Conservation (phyloP, 345 rosid species). For the Bruguiera gymnorhiza region DNA sequence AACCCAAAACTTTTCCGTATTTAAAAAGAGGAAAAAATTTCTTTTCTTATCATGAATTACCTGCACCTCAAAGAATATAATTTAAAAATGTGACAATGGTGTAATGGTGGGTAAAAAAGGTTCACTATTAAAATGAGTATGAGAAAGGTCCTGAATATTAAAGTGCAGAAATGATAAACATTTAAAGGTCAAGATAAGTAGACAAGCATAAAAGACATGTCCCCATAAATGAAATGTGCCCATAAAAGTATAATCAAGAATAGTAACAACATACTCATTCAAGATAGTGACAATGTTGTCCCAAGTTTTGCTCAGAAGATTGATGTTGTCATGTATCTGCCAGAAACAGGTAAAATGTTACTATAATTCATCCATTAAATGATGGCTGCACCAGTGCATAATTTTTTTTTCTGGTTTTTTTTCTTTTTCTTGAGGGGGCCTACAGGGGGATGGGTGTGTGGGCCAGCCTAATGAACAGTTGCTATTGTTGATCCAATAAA, state of each 20-base stretch:
- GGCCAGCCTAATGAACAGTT: too few species aligned
- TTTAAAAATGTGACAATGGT: too few species aligned
- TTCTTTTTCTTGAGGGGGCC: neutral
- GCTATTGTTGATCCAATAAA: too few species aligned
- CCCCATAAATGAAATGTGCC: neutral
- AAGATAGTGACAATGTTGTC: constrained; percentile 65
- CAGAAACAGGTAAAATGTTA: neutral
- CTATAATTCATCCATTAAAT: neutral
- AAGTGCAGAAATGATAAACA: neutral
- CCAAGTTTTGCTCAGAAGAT: constrained; percentile 57
- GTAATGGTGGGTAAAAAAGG: neutral
- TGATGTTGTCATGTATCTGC: constrained; percentile 67
- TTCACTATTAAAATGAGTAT: neutral
- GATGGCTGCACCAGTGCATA: neutral
- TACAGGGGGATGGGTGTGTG: too few species aligned
- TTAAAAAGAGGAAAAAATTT: too few species aligned
- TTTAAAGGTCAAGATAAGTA: neutral
- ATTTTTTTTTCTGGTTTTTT: neutral
- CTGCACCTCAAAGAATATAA: too few species aligned
- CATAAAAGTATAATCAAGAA: neutral
- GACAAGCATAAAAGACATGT: neutral
- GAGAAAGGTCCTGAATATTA: neutral
- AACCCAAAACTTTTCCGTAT: too few species aligned
- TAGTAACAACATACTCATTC: constrained; percentile 52
- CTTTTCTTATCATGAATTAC: too few species aligned